These are phyloP conservation scores for Pleomassaria siparia DNA, from an alignment of 2,329 filamentous ascomycete species.

Conservation along the genomic window DNA sequence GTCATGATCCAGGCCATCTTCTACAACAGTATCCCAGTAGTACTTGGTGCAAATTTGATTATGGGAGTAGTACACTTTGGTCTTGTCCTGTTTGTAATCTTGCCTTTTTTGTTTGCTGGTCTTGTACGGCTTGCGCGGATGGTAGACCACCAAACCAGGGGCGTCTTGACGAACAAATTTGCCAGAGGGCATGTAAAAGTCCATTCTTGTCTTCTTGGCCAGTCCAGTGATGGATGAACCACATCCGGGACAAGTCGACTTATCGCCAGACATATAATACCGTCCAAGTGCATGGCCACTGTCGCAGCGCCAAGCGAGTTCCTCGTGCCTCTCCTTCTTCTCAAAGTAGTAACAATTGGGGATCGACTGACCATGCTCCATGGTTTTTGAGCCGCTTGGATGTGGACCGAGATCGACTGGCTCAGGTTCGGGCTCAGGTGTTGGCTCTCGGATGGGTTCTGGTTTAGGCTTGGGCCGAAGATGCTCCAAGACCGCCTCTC, in stretches of 20 bases:
- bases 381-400: conserved; percentile 24
- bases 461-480: conserved; percentile 15
- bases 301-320: conserved; percentile 31
- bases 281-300: conserved; percentile 29
- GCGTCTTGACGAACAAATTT: conserved; percentile 22
- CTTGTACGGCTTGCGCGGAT: conserved; percentile 22
- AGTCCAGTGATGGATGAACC: conserved; percentile 14
- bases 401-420: conserved; percentile 24
- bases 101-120: conserved; percentile 1
- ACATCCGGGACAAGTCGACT: conserved; percentile 25
- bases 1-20: conserved; percentile 7
- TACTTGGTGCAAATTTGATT: conserved; percentile 25
- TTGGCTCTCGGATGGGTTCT: conserved; percentile 6
- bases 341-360: conserved; percentile 21
- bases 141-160: conserved; percentile 14
- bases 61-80: too few relatives aligned
- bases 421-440: conserved; percentile 14
- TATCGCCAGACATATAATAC: conserved; percentile 32
- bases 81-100: background rate
- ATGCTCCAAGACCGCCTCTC: conserved; percentile 15
- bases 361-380: conserved; percentile 30
- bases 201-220: conserved; percentile 20
- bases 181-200: conserved; percentile 27
- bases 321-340: conserved; percentile 10
- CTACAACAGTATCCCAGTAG: conserved; percentile 22